Evolutionary conservation across 345 rosid species (phyloP).

Genomic region (Adansonia digitata): DNA sequence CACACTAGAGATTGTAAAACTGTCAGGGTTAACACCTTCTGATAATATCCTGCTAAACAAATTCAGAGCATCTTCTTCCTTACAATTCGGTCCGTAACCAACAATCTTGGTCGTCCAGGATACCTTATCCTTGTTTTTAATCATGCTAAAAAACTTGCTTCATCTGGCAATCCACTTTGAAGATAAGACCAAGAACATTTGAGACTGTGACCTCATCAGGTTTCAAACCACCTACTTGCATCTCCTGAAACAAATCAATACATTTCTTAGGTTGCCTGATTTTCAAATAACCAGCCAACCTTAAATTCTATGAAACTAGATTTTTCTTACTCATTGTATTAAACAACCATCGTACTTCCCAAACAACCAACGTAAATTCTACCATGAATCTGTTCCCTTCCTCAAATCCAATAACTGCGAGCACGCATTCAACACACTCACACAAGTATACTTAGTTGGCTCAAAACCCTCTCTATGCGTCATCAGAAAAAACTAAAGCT

Average conservation of each 20-base stretch:
- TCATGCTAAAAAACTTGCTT: constrained; percentile 34
- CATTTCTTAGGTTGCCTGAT: constrained; percentile 40
- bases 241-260: constrained; percentile 40
- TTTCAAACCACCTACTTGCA: constrained; percentile 34
- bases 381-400: constrained; percentile 46
- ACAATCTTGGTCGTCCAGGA: constrained; percentile 57
- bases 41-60: constrained; percentile 39
- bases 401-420: constrained; percentile 42
- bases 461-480: constrained; percentile 36
- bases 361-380: constrained; percentile 31
- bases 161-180: constrained; percentile 27
- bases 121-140: constrained; percentile 44
- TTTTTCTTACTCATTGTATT: constrained; percentile 31
- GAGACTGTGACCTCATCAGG: constrained; percentile 49
- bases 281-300: constrained; percentile 48
- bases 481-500: constrained; percentile 29
- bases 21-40: constrained; percentile 37
- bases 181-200: constrained; percentile 42
- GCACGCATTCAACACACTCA: constrained; percentile 50
- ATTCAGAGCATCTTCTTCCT: constrained; percentile 49
- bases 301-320: constrained; percentile 50
- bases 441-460: constrained; percentile 44
- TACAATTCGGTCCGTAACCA: constrained; percentile 51
- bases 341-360: constrained; percentile 45
- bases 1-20: constrained; percentile 42